These are phyloP conservation scores for Fusarium sp. DNA, from an alignment of 2,329 filamentous ascomycete genomes.

Conservation along the genomic window DNA sequence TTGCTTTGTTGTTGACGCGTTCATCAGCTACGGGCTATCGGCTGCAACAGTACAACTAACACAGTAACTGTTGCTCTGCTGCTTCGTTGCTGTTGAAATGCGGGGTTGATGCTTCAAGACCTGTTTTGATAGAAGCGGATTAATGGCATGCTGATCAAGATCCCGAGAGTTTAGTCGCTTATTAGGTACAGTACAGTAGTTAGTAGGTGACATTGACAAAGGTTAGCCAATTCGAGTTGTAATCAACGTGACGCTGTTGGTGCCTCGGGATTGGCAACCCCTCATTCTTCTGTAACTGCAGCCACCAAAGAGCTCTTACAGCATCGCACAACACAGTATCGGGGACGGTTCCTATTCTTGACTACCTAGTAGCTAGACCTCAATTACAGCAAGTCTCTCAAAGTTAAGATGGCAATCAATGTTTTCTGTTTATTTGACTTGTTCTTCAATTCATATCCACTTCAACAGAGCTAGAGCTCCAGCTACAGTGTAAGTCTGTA, in stretches of 20 bases:
- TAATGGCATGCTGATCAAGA: conserved; percentile 22
- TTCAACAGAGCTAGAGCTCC: not conserved
- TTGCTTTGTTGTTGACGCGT: conserved; percentile 13
- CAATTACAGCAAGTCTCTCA: not conserved
- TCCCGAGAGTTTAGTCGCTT: not conserved
- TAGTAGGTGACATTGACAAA: not conserved
- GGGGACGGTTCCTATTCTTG: not conserved
- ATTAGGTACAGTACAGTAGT: no score
- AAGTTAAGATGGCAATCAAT: not conserved
- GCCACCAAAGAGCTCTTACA: not conserved
- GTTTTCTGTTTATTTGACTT: not conserved
- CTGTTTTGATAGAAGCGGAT: conserved; percentile 11
- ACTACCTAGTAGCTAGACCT: not conserved
- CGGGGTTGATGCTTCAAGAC: conserved; percentile 17
- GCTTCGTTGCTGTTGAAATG: conserved; percentile 5
- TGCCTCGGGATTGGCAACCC: conserved; percentile 24
- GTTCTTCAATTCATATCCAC: not conserved
- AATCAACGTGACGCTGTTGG: conserved; percentile 27
- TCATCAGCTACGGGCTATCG: conserved; percentile 8
- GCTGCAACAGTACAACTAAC: not conserved
- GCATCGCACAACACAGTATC: not conserved
- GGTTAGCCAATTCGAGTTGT: conserved; percentile 23
- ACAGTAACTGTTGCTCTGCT: not conserved
- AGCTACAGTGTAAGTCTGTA: not conserved
- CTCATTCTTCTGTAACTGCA: conserved; percentile 1